Conservation (phyloP, 2,329 filamentous ascomycete genomes). For the Colletotrichum sp. region DNA sequence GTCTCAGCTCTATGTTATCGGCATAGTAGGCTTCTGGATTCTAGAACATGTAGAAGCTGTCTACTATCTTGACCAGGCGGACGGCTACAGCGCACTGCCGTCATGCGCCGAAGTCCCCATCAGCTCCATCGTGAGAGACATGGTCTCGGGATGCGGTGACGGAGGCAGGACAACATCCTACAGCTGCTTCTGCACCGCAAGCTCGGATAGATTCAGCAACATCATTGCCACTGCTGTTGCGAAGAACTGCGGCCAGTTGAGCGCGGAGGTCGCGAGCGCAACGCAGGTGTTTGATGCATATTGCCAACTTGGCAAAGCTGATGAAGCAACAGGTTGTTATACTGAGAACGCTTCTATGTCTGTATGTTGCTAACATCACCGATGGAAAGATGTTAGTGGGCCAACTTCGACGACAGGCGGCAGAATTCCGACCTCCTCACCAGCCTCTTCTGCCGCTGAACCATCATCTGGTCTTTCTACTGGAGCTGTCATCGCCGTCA, state of each 20-base stretch:
- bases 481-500: not conserved
- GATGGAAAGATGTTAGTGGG: not conserved
- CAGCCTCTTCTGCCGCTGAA: not conserved
- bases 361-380: not conserved
- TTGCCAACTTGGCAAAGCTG: not conserved
- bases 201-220: not conserved
- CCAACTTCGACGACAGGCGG: not conserved
- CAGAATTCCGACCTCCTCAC: rapidly evolving
- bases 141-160: not conserved
- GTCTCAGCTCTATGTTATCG: rapidly evolving
- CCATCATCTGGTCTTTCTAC: not conserved
- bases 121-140: not conserved
- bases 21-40: not conserved
- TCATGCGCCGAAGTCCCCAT: not conserved
- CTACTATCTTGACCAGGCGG: not conserved
- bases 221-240: not conserved
- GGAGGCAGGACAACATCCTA: not conserved
- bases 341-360: rapidly evolving
- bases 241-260: not conserved
- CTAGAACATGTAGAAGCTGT: not conserved
- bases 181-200: not conserved
- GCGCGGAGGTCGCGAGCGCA: not conserved
- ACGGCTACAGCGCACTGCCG: not conserved
- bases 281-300: not conserved
- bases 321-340: not conserved